Percentiles rank a stretch among this genome's conserved stretches.
phyloP scores from a whole-genome alignment of 1,284 basidiomycete species.

The Cryptococcus sp. region DNA sequence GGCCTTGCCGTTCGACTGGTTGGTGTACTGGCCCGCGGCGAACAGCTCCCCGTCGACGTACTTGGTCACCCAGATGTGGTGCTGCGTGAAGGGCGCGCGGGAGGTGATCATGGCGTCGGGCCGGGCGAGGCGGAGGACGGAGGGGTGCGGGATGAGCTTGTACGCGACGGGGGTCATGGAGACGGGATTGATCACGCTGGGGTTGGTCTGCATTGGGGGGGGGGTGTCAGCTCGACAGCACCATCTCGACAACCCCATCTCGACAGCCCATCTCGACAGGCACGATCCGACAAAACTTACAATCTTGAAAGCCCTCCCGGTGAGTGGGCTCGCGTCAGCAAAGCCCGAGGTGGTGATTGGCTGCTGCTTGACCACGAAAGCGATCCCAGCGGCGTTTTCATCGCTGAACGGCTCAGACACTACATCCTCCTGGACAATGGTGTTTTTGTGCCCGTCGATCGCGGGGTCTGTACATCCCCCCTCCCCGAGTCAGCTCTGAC shows the following conservation, averaged over 20 bases:
- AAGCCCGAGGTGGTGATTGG: constrained; percentile 11
- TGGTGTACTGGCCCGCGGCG: constrained; percentile 14
- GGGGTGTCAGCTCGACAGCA: not conserved
- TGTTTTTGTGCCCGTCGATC: constrained; percentile 18
- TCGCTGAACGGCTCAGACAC: constrained; percentile 5
- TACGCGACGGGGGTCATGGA: constrained; percentile 14
- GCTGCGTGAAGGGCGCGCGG: constrained; percentile 14
- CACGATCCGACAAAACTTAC: not conserved
- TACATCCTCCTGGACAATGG: constrained; percentile 14
- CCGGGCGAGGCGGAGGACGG: constrained; percentile 4
- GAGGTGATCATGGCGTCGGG: no score
- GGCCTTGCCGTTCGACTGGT: constrained; percentile 16
- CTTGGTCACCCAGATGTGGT: constrained; percentile 15
- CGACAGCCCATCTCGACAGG: not conserved
- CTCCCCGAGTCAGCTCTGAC: no score
- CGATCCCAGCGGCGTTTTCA: constrained; percentile 3
- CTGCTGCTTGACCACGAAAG: constrained; percentile 6
- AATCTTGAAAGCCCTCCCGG: constrained; percentile 14
- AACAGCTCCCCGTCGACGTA: constrained; percentile 16
- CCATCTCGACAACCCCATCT: no score
- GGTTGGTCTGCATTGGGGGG: constrained; percentile 7
- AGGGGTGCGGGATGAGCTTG: constrained; percentile 18
- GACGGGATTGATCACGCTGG: constrained; percentile 17
- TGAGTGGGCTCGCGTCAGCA: constrained; percentile 12
- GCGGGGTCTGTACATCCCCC: constrained; percentile 1